Base-by-base conservation (phyloP, 441 rosid genomes). In the Dalechampia spathulata region DNA sequence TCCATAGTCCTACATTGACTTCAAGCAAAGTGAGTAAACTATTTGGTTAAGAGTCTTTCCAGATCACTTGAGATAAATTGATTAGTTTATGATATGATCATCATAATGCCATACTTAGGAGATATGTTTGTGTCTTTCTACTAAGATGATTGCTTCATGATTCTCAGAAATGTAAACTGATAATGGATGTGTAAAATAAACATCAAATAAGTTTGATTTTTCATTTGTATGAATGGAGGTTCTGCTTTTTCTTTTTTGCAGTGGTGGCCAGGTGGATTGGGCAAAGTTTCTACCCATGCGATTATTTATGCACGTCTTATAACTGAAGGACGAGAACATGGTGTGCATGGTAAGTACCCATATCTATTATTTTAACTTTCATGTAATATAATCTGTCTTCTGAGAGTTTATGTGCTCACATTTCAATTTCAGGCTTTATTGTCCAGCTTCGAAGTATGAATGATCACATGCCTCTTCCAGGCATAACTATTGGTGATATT, bases 181-280 rank as follows among this genome's bases (percentile, higher is more conserved):
- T 3, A 30, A 2, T n/a, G 7, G 10, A 28, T 48, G 20, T 59
- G 47, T 10, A 37, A 59, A 7, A 7, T 11, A 11, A 38, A 52
- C 32, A 8, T 8, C 8, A 5, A 20, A 37, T 16, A 3, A 10
- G 20, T 40, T n/a, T 28, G 16, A 17, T 0, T 34, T 44, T 22
- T 45, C 13, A 5, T n/a, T 46, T 21, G 37, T 41, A 25, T 40
- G 20, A 45, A 5, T 16, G 36, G 39, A 52, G 25, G 28, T 30
- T 21, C 51, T 59, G 27, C 51, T 48, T 26, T 0, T 21, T 70
- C 45, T 22, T 44, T 50, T 75, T 50, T 65, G 63, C 44, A 92
- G 99, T 89, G 99, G 99, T 92, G 99, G 99, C 99, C 97, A 57
- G 99, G 99, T 70, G 99, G 99, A 49, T 61, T 92, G 72, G 98